Conservation (phyloP, 345 rosid species). For the Aquilaria malaccensis region DNA sequence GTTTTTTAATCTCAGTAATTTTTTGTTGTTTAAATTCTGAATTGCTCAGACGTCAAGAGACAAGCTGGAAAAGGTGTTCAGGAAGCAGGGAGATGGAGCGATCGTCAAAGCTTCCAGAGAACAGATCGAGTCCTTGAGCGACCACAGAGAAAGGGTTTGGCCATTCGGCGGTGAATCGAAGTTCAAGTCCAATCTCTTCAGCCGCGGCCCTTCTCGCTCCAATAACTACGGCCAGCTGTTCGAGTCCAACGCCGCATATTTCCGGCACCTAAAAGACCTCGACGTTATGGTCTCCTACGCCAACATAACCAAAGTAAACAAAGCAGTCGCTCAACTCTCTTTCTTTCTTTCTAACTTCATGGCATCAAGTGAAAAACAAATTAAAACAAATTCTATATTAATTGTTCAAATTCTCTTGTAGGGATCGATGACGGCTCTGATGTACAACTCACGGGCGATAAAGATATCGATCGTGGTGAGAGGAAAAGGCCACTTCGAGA, state of each 20-base stretch:
- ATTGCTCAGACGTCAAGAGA: slow-evolving; percentile 26
- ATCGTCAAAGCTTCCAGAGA: slow-evolving; percentile 31
- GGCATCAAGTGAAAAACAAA: not conserved
- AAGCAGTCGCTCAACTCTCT: not conserved
- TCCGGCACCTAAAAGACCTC: slow-evolving; percentile 20
- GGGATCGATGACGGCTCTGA: slow-evolving; percentile 34
- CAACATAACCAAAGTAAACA: slow-evolving; percentile 28
- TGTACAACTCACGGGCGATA: slow-evolving; percentile 37
- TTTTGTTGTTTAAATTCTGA: not conserved
- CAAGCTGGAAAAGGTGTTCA: slow-evolving; percentile 25
- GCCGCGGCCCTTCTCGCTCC: slow-evolving; percentile 17
- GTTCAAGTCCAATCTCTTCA: slow-evolving; percentile 24
- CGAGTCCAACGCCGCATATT: slow-evolving; percentile 18
- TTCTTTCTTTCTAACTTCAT: not conserved
- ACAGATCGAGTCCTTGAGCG: slow-evolving; percentile 31
- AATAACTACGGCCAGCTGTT: slow-evolving; percentile 34
- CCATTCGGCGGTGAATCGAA: slow-evolving; percentile 35
- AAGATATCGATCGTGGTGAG: slow-evolving; percentile 20
- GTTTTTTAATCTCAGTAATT: not conserved
- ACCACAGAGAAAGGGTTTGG: slow-evolving; percentile 9
- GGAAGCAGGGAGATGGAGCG: slow-evolving; percentile 25
- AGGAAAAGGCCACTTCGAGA: slow-evolving; percentile 36
- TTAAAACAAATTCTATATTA: not conserved
- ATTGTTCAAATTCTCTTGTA: not conserved
- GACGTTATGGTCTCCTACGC: slow-evolving; percentile 24